These are phyloP conservation scores for Carex kokanica DNA, from an alignment of 176 grass and related monocot genomes.

Conservation along the genomic window DNA sequence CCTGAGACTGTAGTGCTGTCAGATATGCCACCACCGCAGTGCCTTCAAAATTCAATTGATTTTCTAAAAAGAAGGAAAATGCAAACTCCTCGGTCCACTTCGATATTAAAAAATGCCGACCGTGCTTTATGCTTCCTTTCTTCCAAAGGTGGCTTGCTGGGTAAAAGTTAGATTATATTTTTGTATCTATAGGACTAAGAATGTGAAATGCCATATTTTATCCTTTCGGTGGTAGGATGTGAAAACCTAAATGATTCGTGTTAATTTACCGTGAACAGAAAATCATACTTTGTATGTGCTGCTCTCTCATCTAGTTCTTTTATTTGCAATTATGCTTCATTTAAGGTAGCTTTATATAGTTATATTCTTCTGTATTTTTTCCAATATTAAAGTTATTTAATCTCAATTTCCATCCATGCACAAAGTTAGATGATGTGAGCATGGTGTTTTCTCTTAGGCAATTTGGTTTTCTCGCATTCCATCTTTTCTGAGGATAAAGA, in stretches of 20 bases:
- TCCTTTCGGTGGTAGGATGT: not conserved
- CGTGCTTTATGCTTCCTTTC: conserved; percentile 31
- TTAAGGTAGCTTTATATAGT: not conserved
- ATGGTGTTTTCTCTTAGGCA: too few species aligned
- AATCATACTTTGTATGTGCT: not conserved
- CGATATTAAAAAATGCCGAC: conserved; percentile 35
- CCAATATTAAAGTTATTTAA: not conserved
- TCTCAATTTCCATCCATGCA: not conserved
- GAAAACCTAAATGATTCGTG: too few species aligned
- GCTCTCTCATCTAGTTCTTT: not conserved
- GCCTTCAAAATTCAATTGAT: conserved; percentile 55
- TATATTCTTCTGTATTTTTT: not conserved
- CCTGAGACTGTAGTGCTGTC: conserved; percentile 73
- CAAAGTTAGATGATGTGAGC: not conserved
- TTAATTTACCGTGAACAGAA: not conserved
- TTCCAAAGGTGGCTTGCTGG: conserved; percentile 32
- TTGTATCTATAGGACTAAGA: not conserved
- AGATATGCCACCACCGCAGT: conserved; percentile 45
- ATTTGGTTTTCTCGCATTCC: too few species aligned
- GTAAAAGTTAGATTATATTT: conserved; percentile 25
- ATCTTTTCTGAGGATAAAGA: not conserved
- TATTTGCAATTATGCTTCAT: not conserved
- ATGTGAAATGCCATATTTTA: not conserved
- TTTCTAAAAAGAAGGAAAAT: conserved; percentile 76
- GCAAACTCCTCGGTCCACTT: conserved; percentile 22